Percentiles rank a stretch among this genome's conserved stretches.
Evolutionary conservation across 2,329 filamentous ascomycete genomes (phyloP).

Genomic region (Cryoendolithus antarcticus): DNA sequence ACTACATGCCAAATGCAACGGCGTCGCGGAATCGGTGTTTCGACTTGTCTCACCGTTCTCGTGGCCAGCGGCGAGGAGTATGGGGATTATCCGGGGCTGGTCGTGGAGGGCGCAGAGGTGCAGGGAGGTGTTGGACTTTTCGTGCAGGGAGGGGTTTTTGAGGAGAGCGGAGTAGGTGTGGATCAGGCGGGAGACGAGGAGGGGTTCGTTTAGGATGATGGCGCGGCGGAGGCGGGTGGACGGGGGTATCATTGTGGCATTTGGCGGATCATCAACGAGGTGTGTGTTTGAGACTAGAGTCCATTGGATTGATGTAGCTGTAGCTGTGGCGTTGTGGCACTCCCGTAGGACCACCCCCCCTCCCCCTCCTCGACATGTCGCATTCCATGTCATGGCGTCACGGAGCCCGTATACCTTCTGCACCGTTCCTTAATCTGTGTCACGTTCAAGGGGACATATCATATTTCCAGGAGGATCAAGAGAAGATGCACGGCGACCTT

Average conservation of each 20-base stretch:
- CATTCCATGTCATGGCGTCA: too few species aligned
- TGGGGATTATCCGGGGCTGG: constrained; percentile 51
- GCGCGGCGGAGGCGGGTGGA: constrained; percentile 68
- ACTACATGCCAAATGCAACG: constrained; percentile 64
- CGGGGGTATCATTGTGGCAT: constrained; percentile 55
- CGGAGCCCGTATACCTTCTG: too few species aligned
- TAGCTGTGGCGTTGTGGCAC: too few species aligned
- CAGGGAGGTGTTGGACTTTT: constrained; percentile 70
- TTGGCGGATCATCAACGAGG: too few species aligned
- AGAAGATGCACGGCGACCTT: too few species aligned
- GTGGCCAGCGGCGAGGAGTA: constrained; percentile 62
- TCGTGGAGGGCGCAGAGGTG: constrained; percentile 69
- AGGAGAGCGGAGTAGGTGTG: constrained; percentile 57
- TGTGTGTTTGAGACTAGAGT: too few species aligned
- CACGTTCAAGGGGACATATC: too few species aligned
- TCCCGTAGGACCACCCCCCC: too few species aligned
- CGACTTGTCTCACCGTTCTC: constrained; percentile 60
- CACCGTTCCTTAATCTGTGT: too few species aligned
- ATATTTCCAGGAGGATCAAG: too few species aligned
- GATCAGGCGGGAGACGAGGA: constrained; percentile 66
- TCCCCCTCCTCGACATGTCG: too few species aligned
- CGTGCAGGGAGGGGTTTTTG: constrained; percentile 65
- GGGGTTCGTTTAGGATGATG: constrained; percentile 60
- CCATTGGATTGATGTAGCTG: too few species aligned
- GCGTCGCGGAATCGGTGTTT: constrained; percentile 69